phyloP scores from a whole-genome alignment of 2,329 filamentous ascomycete species.

The Diplodia intermedia region DNA sequence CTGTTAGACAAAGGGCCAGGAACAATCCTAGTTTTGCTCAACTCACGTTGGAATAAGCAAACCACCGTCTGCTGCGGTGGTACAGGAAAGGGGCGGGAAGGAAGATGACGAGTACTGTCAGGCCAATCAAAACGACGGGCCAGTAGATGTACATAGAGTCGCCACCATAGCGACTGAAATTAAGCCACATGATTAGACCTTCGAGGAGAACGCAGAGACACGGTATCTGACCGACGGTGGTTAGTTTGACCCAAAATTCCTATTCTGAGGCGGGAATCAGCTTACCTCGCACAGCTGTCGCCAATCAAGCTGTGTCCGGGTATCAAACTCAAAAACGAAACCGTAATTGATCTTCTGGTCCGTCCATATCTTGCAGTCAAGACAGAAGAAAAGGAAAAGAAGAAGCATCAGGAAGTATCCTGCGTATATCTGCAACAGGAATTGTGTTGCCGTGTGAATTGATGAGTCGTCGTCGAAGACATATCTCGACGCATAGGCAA shows the following conservation, averaged over 20 bases:
- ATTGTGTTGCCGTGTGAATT: conserved; percentile 48
- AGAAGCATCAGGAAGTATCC: conserved; percentile 88
- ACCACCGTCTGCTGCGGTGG: conserved; percentile 80
- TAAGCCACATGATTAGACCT: conserved; percentile 86
- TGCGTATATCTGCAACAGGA: conserved; percentile 77
- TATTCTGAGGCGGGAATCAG: neutral
- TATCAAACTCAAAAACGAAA: conserved; percentile 97
- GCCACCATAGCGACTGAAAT: conserved; percentile 74
- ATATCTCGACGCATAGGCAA: conserved; percentile 49
- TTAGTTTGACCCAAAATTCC: neutral
- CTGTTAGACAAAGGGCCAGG: conserved; percentile 41
- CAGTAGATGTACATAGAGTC: conserved; percentile 81
- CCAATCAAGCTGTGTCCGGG: conserved; percentile 86
- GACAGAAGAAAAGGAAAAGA: conserved; percentile 81
- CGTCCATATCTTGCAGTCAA: conserved; percentile 85
- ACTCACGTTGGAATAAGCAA: conserved; percentile 84
- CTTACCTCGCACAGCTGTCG: conserved; percentile 76
- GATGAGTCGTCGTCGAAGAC: conserved; percentile 39
- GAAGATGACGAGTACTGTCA: conserved; percentile 74
- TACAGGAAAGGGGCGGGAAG: conserved; percentile 78
- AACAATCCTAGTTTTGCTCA: neutral
- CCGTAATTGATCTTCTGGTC: conserved; percentile 89
- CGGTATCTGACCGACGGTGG: conserved; percentile 82
- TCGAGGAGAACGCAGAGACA: conserved; percentile 79
- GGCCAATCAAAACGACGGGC: conserved; percentile 76